Evolutionary conservation across 106 monocot genomes (phyloP), one percentile per base, ranked within the genome.

Genomic region (Hemerocallis citrina): DNA sequence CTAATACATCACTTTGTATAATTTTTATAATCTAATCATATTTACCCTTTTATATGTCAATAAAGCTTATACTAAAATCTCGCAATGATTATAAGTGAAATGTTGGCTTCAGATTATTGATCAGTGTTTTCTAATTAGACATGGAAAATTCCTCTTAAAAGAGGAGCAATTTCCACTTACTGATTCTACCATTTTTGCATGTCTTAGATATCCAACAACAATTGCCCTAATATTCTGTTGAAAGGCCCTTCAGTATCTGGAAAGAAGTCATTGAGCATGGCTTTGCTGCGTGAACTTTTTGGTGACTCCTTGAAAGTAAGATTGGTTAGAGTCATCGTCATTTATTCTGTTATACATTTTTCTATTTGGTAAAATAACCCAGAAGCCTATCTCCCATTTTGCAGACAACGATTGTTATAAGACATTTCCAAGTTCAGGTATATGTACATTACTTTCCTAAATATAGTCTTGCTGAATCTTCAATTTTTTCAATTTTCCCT

Each of bases 231-330:
- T 61, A 52, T 74, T 19, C 35, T 74, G 33, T 61, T 74, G 31
- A 66, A 61, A 25, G 74, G 74, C 25, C 74, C 74, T 49, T 23
- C 33, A 27, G 74, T 66, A 29, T 74, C 67, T 25, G 74, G 74
- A 51, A 74, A 67, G 66, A 74, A 61, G 21, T 66, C 74, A 30
- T 61, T 74, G 33, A 47, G 50, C 61, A 74, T 31, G 54, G 74
- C 74, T 34, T 60, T 67, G 4, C 51, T 74, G 27, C 41, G 27
- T 48, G 74, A 67, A 32, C 49, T 67, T 12, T 74, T 74, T 36
- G 74, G 74, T 42, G 67, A 74, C 32, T 67, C 67, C 21, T 49
- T 67, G n/a, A n/a, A n/a, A n/a, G n/a, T 41, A 25, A 16, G 17
- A 74, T 52, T 19, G 74, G 66, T 64, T 39, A 57, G 42, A 38